A percentile compares a stretch with the other conserved stretches of the same genome.
These are phyloP conservation scores for Arachis stenosperma DNA, from an alignment of 306 rosid species.

Conservation along the genomic window DNA sequence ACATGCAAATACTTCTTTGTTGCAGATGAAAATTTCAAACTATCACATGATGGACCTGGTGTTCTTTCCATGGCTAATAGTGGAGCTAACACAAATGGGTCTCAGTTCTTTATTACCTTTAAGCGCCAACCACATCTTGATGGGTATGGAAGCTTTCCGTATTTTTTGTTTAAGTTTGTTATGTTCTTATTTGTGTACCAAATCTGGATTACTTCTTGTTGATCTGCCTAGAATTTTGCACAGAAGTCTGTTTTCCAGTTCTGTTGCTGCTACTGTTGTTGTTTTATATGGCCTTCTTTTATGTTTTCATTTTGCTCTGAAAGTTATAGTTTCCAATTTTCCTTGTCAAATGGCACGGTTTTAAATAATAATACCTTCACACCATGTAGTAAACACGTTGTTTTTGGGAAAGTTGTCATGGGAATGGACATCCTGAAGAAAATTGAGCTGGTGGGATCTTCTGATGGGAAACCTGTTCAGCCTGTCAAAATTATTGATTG, in stretches of 20 bases:
- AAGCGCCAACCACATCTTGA: slow-evolving; percentile 90
- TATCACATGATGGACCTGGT: slow-evolving; percentile 87
- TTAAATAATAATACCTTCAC: slow-evolving; percentile 16
- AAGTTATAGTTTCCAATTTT: slow-evolving; percentile 21
- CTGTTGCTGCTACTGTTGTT: not conserved
- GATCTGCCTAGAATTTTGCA: slow-evolving; percentile 2
- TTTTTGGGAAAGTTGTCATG: slow-evolving; percentile 83
- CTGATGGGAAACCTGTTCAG: slow-evolving; percentile 76
- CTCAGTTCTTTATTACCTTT: slow-evolving; percentile 91
- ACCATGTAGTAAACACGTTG: slow-evolving; percentile 84
- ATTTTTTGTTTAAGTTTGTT: slow-evolving; percentile 26
- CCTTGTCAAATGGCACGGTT: slow-evolving; percentile 7
- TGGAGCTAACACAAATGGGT: slow-evolving; percentile 95
- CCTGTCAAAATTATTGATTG: slow-evolving; percentile 82
- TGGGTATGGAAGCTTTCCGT: slow-evolving; percentile 60
- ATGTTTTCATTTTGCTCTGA: slow-evolving; percentile 16
- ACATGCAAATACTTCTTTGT: slow-evolving; percentile 24
- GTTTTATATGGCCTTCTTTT: slow-evolving; percentile 1
- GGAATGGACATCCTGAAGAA: slow-evolving; percentile 80
- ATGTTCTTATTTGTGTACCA: slow-evolving; percentile 7
- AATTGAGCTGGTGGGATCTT: slow-evolving; percentile 78
- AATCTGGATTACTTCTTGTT: slow-evolving; percentile 10
- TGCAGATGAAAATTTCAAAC: slow-evolving; percentile 89
- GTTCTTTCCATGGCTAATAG: slow-evolving; percentile 95
- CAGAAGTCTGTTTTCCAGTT: not conserved